Evolutionary conservation across 108 stramenopile genomes (phyloP).

Genomic region (Fragilaria radians): DNA sequence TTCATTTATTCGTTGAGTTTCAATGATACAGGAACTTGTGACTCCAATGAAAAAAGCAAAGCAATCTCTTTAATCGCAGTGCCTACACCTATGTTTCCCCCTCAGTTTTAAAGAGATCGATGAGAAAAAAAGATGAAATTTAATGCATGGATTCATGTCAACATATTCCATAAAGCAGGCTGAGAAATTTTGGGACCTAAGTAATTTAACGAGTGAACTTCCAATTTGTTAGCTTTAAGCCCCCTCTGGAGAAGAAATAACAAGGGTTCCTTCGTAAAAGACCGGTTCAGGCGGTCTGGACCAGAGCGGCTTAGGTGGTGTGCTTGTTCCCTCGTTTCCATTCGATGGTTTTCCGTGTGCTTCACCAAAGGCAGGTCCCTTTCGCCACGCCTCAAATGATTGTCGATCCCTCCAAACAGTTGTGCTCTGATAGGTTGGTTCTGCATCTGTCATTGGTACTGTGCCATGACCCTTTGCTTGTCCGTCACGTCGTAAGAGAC

Average conservation of each 20-base stretch:
- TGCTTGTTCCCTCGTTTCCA: not conserved
- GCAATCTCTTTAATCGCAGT: too few relatives aligned
- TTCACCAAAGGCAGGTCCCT: slow-evolving; percentile 48
- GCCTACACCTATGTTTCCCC: too few relatives aligned
- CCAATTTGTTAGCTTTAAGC: too few relatives aligned
- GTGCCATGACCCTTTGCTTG: slow-evolving; percentile 77
- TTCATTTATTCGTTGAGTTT: too few relatives aligned
- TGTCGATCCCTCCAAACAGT: slow-evolving; percentile 74
- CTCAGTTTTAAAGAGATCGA: too few relatives aligned
- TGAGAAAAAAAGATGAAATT: too few relatives aligned
- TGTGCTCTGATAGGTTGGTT: slow-evolving; percentile 58
- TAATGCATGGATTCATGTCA: too few relatives aligned
- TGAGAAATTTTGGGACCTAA: too few relatives aligned
- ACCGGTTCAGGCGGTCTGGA: slow-evolving; percentile 64
- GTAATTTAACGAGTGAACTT: too few relatives aligned
- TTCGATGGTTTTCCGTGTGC: slow-evolving; percentile 26
- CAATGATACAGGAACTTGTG: too few relatives aligned
- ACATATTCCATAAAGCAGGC: too few relatives aligned
- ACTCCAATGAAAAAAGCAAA: too few relatives aligned
- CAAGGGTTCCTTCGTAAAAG: slow-evolving; percentile 82
- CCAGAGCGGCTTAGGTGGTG: slow-evolving; percentile 50
- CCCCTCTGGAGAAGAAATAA: slow-evolving; percentile 62
- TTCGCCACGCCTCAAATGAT: slow-evolving; percentile 64
- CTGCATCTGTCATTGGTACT: slow-evolving; percentile 41
- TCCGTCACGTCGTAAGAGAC: slow-evolving; percentile 72